phyloP scores from a whole-genome alignment of 306 rosid species.

The Cucurbita ficifolia region DNA sequence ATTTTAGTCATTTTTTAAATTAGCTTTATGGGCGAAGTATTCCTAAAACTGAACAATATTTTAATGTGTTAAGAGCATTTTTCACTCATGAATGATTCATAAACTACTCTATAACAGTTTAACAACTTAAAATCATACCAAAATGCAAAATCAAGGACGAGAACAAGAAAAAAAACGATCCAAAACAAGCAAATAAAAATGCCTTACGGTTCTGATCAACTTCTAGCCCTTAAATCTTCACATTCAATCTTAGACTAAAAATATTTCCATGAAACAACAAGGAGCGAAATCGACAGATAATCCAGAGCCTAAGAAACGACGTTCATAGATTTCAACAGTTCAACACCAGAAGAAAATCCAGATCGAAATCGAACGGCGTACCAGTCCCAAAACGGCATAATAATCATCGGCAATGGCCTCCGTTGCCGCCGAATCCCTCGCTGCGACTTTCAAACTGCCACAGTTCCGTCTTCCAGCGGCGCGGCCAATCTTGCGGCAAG shows the following conservation, averaged over 20 bases:
- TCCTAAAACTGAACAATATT: not conserved
- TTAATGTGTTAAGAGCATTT: not conserved
- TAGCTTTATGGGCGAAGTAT: too few species aligned
- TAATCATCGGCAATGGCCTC: constrained; percentile 63
- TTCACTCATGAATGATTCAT: not conserved
- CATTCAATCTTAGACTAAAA: not conserved
- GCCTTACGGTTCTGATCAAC: not conserved
- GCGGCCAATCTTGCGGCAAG: constrained; percentile 20
- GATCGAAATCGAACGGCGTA: constrained; percentile 14
- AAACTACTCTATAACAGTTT: not conserved
- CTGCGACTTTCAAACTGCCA: constrained; percentile 46
- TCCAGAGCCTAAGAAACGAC: not conserved
- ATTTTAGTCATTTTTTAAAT: not conserved
- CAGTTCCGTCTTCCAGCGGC: constrained; percentile 26
- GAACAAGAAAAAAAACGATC: not conserved
- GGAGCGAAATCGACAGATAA: not conserved
- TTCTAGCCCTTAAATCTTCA: not conserved
- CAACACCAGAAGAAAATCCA: constrained; percentile 1
- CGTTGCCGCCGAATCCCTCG: constrained; percentile 28
- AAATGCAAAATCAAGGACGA: not conserved
- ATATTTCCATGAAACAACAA: not conserved
- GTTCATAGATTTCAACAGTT: not conserved
- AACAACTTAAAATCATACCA: not conserved
- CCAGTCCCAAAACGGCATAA: constrained; percentile 84
- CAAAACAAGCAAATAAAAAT: not conserved